These are phyloP conservation scores for Rhodomyrtus tomentosa DNA, from an alignment of 345 rosid genomes.

Conservation along the genomic window DNA sequence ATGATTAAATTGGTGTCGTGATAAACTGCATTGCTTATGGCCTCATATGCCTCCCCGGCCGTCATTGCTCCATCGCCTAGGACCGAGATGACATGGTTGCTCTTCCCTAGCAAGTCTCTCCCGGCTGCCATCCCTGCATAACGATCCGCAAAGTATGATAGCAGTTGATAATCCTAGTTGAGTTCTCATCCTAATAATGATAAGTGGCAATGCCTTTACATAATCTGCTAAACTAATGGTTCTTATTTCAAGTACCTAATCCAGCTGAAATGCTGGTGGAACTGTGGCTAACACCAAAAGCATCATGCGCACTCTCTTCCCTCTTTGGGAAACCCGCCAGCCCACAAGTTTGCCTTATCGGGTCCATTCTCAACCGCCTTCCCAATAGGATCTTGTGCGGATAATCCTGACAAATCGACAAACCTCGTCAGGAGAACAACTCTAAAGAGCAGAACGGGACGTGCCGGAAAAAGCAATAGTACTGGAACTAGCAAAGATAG, in stretches of 20 bases:
- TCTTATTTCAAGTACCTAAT: constrained; percentile 10
- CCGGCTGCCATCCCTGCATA: constrained; percentile 38
- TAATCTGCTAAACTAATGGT: too few relatives aligned
- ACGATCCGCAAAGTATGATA: neutral
- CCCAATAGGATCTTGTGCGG: constrained; percentile 38
- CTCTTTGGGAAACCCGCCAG: constrained; percentile 39
- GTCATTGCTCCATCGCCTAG: constrained; percentile 51
- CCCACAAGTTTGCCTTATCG: constrained; percentile 34
- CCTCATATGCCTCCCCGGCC: constrained; percentile 44
- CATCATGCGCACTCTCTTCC: constrained; percentile 34
- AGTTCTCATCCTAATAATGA: too few relatives aligned
- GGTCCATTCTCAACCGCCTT: too few relatives aligned
- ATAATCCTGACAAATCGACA: constrained; percentile 15
- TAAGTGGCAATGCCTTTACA: too few relatives aligned
- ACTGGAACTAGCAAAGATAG: neutral
- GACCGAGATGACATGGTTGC: constrained; percentile 33
- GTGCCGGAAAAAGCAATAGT: neutral
- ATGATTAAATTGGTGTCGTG: constrained; percentile 32
- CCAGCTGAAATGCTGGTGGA: constrained; percentile 52
- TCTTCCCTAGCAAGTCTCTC: constrained; percentile 34
- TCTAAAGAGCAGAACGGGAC: neutral
- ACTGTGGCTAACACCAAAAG: constrained; percentile 45
- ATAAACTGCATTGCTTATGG: constrained; percentile 44
- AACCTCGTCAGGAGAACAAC: neutral
- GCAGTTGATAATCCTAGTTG: too few relatives aligned